These are phyloP conservation scores for Spencermartinsiella ligniputridi DNA, from an alignment of 1,139 yeast species.

Conservation along the genomic window DNA sequence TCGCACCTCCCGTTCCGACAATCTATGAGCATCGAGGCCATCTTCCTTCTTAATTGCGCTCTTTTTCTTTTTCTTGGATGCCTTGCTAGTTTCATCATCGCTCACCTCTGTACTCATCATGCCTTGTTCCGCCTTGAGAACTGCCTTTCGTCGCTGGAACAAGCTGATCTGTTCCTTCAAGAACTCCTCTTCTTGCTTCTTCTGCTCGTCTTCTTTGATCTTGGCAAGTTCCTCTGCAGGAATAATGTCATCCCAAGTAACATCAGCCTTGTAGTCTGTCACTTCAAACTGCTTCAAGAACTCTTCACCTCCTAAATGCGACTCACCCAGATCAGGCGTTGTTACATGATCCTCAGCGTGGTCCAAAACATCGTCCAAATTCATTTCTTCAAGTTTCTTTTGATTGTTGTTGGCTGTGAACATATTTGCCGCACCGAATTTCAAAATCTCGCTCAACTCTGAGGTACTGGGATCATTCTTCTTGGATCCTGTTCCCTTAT, in stretches of 20 bases:
- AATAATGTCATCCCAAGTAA: constrained; percentile 98
- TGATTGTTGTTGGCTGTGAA: constrained; percentile 77
- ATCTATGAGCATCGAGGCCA: constrained; percentile 47
- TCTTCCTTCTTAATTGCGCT: constrained; percentile 26
- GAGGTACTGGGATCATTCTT: constrained; percentile 74
- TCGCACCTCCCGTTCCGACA: constrained; percentile 84
- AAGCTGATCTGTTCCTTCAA: constrained; percentile 86
- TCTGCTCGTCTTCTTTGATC: constrained; percentile 87
- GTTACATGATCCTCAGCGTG: constrained; percentile 98
- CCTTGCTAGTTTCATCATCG: constrained; percentile 43
- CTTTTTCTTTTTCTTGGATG: constrained; percentile 30
- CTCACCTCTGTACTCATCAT: constrained; percentile 32
- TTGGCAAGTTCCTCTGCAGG: constrained; percentile 90
- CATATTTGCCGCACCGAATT: constrained; percentile 99
- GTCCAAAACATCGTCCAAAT: constrained; percentile 89
- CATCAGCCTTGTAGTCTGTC: constrained; percentile 96
- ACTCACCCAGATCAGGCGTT: constrained; percentile 93
- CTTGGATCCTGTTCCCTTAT: constrained; percentile 47
- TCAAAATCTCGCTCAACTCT: constrained; percentile 87
- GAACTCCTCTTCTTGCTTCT: constrained; percentile 77
- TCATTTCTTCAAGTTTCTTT: constrained; percentile 90
- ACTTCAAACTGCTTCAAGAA: constrained; percentile 96
- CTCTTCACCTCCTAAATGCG: constrained; percentile 97
- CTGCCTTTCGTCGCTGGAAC: constrained; percentile 75
- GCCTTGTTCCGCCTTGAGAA: constrained; percentile 45